phyloP scores from a whole-genome alignment of 2,329 filamentous ascomycete genomes.

The Fusarium sp. region DNA sequence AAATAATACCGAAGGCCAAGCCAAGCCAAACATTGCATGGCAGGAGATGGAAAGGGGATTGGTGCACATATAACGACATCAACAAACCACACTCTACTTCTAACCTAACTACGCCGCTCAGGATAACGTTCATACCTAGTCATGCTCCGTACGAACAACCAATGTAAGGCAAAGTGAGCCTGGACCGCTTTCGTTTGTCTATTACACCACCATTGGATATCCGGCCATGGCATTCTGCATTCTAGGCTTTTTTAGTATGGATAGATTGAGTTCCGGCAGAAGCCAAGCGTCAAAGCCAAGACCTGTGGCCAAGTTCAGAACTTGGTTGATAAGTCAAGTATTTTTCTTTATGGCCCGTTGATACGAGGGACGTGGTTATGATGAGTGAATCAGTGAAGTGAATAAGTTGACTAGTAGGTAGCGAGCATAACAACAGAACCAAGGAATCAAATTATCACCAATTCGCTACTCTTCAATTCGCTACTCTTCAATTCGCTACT shows the following conservation, averaged over 20 bases:
- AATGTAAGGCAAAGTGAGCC: conserved; percentile 8
- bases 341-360: not conserved
- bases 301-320: conserved; percentile 6
- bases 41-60: conserved; percentile 27
- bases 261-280: conserved; percentile 23
- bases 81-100: conserved; percentile 21
- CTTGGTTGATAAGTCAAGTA: not conserved
- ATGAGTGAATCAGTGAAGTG: not conserved
- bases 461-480: not conserved
- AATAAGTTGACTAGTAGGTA: not conserved
- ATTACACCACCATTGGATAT: conserved; percentile 38
- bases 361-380: conserved; percentile 3
- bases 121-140: not conserved
- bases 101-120: conserved; percentile 3
- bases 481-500: conserved; percentile 15
- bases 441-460: not conserved
- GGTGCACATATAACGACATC: conserved; percentile 11
- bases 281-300: conserved; percentile 34
- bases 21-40: conserved; percentile 11
- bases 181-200: conserved; percentile 25
- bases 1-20: conserved; percentile 26
- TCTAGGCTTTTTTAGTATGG: conserved; percentile 32
- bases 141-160: not conserved
- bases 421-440: not conserved
- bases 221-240: conserved; percentile 16